Percentiles rank a stretch among this genome's conserved stretches.
Conservation (phyloP, 2,329 filamentous ascomycete species). For the Fonsecaea pedrosoi region DNA sequence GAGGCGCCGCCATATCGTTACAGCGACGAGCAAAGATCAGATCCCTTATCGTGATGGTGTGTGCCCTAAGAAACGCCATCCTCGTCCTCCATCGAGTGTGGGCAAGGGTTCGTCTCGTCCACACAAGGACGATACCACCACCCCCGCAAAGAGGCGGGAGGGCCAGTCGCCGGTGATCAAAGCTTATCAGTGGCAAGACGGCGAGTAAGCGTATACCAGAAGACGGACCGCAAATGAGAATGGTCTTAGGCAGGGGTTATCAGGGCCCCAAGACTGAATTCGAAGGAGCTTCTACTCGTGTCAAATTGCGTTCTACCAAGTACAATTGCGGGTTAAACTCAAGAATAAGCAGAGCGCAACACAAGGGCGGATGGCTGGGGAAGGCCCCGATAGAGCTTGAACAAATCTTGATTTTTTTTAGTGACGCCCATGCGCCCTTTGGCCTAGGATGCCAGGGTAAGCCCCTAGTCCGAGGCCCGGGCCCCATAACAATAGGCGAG, state of each 20-base stretch:
- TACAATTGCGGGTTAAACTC: background rate
- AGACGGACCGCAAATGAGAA: background rate
- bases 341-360: background rate
- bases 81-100: background rate
- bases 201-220: constrained; percentile 8
- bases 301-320: background rate
- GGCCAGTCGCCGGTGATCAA: constrained; percentile 7
- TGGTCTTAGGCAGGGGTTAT: background rate
- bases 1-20: constrained; percentile 19
- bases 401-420: constrained; percentile 8
- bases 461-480: background rate
- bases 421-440: background rate
- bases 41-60: constrained; percentile 23
- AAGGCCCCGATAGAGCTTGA: background rate
- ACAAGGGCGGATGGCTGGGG: background rate
- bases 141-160: constrained; percentile 14
- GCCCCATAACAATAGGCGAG: background rate
- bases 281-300: background rate
- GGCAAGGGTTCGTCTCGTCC: constrained; percentile 8
- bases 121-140: constrained; percentile 6
- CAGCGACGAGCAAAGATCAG: constrained; percentile 17
- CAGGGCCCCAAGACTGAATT: background rate
- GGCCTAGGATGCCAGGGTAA: background rate
- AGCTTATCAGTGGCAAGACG: constrained; percentile 29
- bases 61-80: constrained; percentile 12